These are phyloP conservation scores for Simmondsia chinensis DNA, from an alignment of 148 eudicot species.

Conservation along the genomic window DNA sequence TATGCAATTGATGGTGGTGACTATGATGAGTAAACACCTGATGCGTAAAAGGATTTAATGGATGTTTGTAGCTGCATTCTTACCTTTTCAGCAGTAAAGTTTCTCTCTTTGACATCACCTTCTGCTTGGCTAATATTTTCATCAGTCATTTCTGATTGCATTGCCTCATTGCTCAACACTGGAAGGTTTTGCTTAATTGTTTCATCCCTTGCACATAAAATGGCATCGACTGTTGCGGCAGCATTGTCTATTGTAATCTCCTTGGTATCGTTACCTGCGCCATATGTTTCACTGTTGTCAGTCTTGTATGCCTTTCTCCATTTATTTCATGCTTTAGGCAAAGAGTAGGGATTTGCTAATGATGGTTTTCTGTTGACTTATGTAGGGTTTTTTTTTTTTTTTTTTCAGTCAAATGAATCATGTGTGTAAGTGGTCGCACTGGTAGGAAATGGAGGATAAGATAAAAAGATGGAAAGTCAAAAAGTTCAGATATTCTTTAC, in stretches of 20 bases:
- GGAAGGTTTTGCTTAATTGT: conserved; percentile 1
- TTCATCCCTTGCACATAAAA: not conserved
- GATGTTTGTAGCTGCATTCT: not conserved
- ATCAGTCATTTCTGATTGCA: not conserved
- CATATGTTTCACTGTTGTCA: not conserved
- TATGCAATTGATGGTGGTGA: no score
- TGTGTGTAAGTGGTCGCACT: no score
- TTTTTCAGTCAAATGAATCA: no score
- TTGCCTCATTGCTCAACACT: conserved; percentile 2
- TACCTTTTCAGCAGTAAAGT: conserved; percentile 1
- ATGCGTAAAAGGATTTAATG: not conserved
- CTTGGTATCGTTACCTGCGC: conserved; percentile 7
- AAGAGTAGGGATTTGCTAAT: no score
- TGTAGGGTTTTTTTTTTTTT: no score
- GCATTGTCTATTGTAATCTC: not conserved
- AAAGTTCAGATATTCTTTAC: no score
- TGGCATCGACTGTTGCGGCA: conserved; percentile 1
- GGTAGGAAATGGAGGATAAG: no score
- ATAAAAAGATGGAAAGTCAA: no score
- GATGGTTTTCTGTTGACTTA: no score
- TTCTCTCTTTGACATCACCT: not conserved
- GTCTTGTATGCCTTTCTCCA: not conserved
- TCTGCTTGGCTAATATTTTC: not conserved
- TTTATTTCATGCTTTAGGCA: not conserved
- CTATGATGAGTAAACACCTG: no score